Conservation (phyloP, 257 asterid genomes). For the Solanum tarijense region DNA sequence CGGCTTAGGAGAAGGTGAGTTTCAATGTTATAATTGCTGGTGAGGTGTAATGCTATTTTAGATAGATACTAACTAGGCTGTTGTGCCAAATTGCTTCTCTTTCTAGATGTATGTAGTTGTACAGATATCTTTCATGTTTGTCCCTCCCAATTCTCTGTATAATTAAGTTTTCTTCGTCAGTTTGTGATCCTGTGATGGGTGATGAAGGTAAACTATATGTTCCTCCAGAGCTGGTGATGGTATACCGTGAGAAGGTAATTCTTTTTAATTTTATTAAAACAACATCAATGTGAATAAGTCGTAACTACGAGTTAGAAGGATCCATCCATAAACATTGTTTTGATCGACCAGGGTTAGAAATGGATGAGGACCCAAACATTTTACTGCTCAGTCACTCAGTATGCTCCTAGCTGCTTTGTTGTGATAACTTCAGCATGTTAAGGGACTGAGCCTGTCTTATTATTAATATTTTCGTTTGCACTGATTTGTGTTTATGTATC, state of each 20-base stretch:
- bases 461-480: not conserved
- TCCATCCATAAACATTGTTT: not conserved
- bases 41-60: not conserved
- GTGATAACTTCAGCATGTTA: not conserved
- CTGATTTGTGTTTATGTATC: not conserved
- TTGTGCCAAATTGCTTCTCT: not conserved
- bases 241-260: constrained; percentile 86
- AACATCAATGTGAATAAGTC: not conserved
- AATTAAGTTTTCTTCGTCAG: constrained; percentile 34
- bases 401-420: not conserved
- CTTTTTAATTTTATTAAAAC: not conserved
- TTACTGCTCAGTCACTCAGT: not conserved
- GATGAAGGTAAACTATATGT: constrained; percentile 98
- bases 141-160: not conserved
- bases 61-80: not conserved
- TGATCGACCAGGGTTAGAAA: not conserved
- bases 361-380: not conserved
- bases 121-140: not conserved
- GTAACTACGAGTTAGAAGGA: not conserved
- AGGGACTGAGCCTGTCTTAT: not conserved
- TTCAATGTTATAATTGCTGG: not conserved
- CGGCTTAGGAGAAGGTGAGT: not conserved
- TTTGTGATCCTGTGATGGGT: constrained; percentile 98
- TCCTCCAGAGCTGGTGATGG: constrained; percentile 82
- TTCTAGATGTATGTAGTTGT: not conserved